Evolutionary conservation across 768 basidiomycete species (phyloP).

Genomic region (Guyanaporus albipodus): DNA sequence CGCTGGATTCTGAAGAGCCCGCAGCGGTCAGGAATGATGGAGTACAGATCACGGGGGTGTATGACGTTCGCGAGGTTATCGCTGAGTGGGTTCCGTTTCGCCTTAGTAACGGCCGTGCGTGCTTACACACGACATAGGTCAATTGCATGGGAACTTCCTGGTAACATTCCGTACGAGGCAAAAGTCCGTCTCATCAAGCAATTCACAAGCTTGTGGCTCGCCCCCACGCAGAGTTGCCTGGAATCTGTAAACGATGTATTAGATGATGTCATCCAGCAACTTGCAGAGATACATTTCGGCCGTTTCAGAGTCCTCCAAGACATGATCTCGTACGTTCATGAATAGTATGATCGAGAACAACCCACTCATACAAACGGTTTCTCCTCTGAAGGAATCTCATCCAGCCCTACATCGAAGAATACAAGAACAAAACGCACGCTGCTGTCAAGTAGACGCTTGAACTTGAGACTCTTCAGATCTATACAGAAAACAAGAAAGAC

Average conservation of each 20-base stretch:
- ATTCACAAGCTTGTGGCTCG: conserved; percentile 36
- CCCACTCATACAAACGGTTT: not conserved
- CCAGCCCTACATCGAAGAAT: conserved; percentile 26
- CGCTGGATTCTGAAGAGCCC: conserved; percentile 7
- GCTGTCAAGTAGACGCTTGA: conserved; percentile 33
- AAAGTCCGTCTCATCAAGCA: conserved; percentile 34
- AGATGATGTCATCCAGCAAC: conserved; percentile 24
- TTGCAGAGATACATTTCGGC: conserved; percentile 36
- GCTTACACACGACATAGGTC: conserved; percentile 26
- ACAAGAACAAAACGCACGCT: conserved; percentile 19
- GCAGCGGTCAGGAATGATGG: not conserved
- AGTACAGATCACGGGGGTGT: conserved; percentile 25
- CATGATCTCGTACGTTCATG: conserved; percentile 36
- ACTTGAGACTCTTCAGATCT: conserved; percentile 38
- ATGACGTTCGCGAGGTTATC: conserved; percentile 35
- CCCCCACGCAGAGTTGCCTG: conserved; percentile 35
- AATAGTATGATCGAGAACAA: not conserved
- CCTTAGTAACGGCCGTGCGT: not conserved
- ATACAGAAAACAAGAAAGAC: conserved; percentile 35
- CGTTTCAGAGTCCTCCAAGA: conserved; percentile 36
- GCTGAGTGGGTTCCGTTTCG: conserved; percentile 27
- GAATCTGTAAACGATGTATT: conserved; percentile 30
- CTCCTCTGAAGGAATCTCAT: conserved; percentile 26
- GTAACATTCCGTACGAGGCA: conserved; percentile 39
- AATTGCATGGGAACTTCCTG: conserved; percentile 41